Base-by-base conservation (phyloP, 306 rosid genomes). In the Alnus rubra region DNA sequence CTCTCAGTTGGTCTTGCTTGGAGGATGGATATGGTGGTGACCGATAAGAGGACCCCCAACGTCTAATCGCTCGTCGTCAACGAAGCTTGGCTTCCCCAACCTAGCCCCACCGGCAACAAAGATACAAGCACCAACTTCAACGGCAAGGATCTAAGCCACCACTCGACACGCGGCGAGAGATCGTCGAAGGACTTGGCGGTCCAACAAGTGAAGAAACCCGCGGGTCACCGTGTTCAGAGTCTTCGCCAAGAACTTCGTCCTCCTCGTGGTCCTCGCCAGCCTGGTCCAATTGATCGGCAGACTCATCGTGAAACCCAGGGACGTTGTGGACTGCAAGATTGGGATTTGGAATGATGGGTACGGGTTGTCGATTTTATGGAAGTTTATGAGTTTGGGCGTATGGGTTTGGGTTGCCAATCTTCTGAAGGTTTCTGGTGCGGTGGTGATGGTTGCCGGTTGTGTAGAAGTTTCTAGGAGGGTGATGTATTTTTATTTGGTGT, bases 61-160 rank as follows among this genome's bases (percentile, higher is more conserved):
- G 65, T 93, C 35, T 97, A 93, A 73, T 74, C 93, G 67, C 84
- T 88, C 52, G 82, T 50, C 14, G 3, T 87, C 31, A 83, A 83
- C 77, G 98, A 93, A 18, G 80, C 15, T 6, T 16, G 14, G 47
- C 39, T 7, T 7, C 50, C 71, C 49, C 50, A 67, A 67, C 49
- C 74, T 28, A 71, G 13, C 45, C 82, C 82, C 45, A 80, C 78
- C 1, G 87, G 70, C 30, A 79, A 83, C 13, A 80, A 74, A 3
- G 91, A 80, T 13, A 62, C 56, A 2, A 37, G 78, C 9, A 45
- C 81, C 33, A 60, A 82, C 37, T 52, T 59, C 1, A 80, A 82
- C 50, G 90, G 79, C 50, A 89, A 89, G 60, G 98, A 94, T 83
- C 79, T 89, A 77, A 92, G 98, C 79, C 90, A 94, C 76, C 92